Conservation (phyloP, 2,329 filamentous ascomycete genomes). For the Diplodia sapinea region DNA sequence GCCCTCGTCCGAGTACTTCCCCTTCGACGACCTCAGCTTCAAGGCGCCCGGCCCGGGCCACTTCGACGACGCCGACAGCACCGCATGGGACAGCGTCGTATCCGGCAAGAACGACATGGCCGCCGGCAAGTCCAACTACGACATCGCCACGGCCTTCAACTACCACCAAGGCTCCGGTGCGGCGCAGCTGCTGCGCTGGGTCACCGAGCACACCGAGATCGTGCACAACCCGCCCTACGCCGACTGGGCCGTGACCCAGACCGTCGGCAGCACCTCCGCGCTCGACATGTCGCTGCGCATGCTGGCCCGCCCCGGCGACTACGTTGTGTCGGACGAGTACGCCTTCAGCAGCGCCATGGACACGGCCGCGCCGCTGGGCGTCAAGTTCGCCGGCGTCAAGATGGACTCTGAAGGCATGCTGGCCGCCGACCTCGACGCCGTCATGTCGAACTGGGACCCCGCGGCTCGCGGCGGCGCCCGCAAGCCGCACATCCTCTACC, state of each 20-base stretch:
- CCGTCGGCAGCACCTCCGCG: slow-evolving; percentile 82
- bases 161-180: slow-evolving; percentile 88
- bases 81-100: slow-evolving; percentile 57
- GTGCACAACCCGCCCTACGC: slow-evolving; percentile 84
- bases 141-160: slow-evolving; percentile 88
- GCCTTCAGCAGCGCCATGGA: slow-evolving; percentile 82
- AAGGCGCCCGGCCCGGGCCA: slow-evolving; percentile 72
- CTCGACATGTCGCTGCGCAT: slow-evolving; percentile 85
- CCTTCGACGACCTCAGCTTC: slow-evolving; percentile 78
- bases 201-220: slow-evolving; percentile 95
- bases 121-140: slow-evolving; percentile 67
- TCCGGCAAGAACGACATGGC: slow-evolving; percentile 85
- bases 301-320: slow-evolving; percentile 77
- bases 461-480: slow-evolving; percentile 54
- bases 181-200: slow-evolving; percentile 84
- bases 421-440: slow-evolving; percentile 65
- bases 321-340: slow-evolving; percentile 86
- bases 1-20: slow-evolving; percentile 88
- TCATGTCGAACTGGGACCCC: slow-evolving; percentile 70
- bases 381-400: slow-evolving; percentile 64
- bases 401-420: slow-evolving; percentile 72
- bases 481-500: slow-evolving; percentile 73
- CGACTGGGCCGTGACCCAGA: slow-evolving; percentile 87
- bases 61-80: slow-evolving; percentile 73
- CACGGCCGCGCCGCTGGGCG: slow-evolving; percentile 66